Percentiles rank a stretch among this genome's conserved stretches.
These are phyloP conservation scores for Yamadazyma taylorii DNA, from an alignment of 1,139 yeast genomes.

Conservation along the genomic window DNA sequence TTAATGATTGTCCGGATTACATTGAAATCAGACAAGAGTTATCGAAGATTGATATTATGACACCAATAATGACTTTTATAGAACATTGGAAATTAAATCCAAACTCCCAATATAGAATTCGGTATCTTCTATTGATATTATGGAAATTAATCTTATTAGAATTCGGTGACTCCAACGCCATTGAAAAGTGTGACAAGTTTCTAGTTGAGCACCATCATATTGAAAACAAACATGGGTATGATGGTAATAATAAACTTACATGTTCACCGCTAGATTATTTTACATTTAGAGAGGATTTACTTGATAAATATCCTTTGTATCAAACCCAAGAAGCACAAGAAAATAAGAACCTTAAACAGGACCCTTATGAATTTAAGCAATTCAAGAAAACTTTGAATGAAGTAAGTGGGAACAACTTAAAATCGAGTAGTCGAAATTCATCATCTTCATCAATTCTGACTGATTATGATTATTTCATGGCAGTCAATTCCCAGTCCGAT, in stretches of 20 bases:
- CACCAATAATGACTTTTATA: slow-evolving; percentile 48
- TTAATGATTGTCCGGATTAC: slow-evolving; percentile 18
- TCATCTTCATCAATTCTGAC: slow-evolving; percentile 18
- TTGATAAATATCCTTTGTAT: slow-evolving; percentile 73
- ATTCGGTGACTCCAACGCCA: slow-evolving; percentile 57
- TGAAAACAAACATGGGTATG: slow-evolving; percentile 27
- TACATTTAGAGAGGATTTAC: slow-evolving; percentile 72
- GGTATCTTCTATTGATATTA: slow-evolving; percentile 57
- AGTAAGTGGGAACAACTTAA: slow-evolving; percentile 2
- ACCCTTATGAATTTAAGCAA: slow-evolving; percentile 20
- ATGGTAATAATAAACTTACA: slow-evolving; percentile 30
- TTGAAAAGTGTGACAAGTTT: slow-evolving; percentile 50
- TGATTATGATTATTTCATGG: slow-evolving; percentile 39
- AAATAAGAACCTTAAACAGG: slow-evolving; percentile 9
- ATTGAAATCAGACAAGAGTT: slow-evolving; percentile 21
- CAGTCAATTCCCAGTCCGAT: slow-evolving; percentile 43
- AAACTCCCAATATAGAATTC: slow-evolving; percentile 26
- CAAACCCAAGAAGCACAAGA: slow-evolving; percentile 15
- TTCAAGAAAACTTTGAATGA: slow-evolving; percentile 17
- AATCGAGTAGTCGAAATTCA: slow-evolving; percentile 1
- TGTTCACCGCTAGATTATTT: slow-evolving; percentile 81
- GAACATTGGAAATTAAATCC: slow-evolving; percentile 69
- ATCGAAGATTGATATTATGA: slow-evolving; percentile 36
- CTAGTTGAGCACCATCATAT: slow-evolving; percentile 47
- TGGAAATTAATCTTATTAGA: slow-evolving; percentile 62